Conservation (phyloP, 495 filamentous ascomycete genomes). For the Chaetomium fimeti region DNA sequence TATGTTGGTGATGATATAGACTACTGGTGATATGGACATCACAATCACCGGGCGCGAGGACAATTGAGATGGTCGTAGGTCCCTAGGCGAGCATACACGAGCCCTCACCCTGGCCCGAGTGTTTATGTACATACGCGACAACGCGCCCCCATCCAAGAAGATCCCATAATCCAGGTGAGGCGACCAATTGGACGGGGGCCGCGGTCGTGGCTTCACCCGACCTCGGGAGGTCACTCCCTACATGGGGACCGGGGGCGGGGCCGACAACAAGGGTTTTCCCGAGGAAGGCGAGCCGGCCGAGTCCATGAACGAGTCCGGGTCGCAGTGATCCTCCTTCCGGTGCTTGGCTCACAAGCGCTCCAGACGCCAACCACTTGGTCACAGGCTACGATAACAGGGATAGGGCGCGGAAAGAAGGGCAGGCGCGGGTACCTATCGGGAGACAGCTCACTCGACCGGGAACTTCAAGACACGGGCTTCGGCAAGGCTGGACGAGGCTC, state of each 20-base stretch:
- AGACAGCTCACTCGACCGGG: neutral
- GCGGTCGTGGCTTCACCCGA: neutral
- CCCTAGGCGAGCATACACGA: neutral
- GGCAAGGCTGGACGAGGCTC: conserved; percentile 8
- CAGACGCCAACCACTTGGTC: neutral
- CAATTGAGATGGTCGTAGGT: neutral
- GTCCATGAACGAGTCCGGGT: neutral
- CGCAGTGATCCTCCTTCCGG: neutral
- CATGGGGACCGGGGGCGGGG: neutral
- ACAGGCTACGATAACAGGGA: neutral
- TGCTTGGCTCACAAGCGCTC: neutral
- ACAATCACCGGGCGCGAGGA: conserved; percentile 3
- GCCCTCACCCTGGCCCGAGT: neutral
- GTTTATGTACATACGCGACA: neutral
- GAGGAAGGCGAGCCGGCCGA: neutral
- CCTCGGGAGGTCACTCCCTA: neutral
- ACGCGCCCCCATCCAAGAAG: neutral
- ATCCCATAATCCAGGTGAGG: neutral
- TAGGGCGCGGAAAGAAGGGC: conserved; percentile 1
- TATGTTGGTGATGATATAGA: neutral
- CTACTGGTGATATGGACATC: conserved; percentile 15
- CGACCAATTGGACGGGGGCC: conserved; percentile 6
- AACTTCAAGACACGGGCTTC: neutral
- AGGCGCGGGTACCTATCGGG: neutral
- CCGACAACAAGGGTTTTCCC: neutral